Conservation (phyloP, 495 filamentous ascomycete species). For the Gamarada debralockiae region DNA sequence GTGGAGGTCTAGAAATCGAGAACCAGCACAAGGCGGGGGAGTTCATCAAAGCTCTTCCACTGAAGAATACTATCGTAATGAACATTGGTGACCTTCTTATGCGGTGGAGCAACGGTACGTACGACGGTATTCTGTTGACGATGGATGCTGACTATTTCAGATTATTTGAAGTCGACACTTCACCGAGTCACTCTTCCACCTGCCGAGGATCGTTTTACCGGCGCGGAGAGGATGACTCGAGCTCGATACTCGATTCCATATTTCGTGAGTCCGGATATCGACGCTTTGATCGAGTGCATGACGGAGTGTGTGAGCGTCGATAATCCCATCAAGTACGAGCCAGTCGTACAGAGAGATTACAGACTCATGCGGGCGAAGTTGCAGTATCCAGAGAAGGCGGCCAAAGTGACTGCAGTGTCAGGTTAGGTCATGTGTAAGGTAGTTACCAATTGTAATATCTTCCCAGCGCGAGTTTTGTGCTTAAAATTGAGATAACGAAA, state of each 20-base stretch:
- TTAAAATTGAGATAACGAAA: background rate
- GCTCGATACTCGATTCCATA: constrained; percentile 60
- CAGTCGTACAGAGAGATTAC: constrained; percentile 48
- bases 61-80: constrained; percentile 50
- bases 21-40: constrained; percentile 40
- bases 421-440: background rate
- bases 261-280: constrained; percentile 53
- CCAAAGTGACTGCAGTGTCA: background rate
- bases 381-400: constrained; percentile 37
- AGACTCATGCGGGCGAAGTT: constrained; percentile 47
- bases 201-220: constrained; percentile 31
- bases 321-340: constrained; percentile 46
- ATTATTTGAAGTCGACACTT: constrained; percentile 50
- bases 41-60: constrained; percentile 48
- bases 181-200: constrained; percentile 50
- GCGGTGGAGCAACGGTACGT: constrained; percentile 55
- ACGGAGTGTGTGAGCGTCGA: constrained; percentile 38
- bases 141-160: constrained; percentile 24
- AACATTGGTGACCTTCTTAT: constrained; percentile 58
- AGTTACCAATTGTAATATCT: too few relatives aligned
- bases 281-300: constrained; percentile 52
- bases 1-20: constrained; percentile 55
- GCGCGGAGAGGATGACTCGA: constrained; percentile 41
- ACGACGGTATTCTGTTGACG: too few relatives aligned
- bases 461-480: too few relatives aligned